Evolutionary conservation across 768 basidiomycete genomes (phyloP).

Genomic region (Pleurotus pulmonarius): DNA sequence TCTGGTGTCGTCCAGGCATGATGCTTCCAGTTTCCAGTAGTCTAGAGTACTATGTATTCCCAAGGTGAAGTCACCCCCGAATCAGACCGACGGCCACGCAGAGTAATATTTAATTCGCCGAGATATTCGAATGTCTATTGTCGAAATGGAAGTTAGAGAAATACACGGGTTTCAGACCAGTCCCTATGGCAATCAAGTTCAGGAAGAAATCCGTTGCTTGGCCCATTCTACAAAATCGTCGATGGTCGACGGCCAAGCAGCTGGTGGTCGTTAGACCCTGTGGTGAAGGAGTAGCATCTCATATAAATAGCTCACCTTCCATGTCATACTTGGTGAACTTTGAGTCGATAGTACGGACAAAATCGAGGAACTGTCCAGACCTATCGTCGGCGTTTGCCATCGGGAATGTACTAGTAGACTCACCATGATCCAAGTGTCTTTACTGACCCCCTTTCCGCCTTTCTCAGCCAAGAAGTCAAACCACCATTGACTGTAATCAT

Average conservation of each 20-base stretch:
- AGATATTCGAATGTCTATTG: too few relatives aligned
- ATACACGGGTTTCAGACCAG: too few relatives aligned
- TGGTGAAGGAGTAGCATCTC: background rate
- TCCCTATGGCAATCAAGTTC: background rate
- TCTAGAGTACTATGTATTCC: background rate
- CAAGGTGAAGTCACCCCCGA: background rate
- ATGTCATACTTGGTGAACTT: slow-evolving; percentile 70
- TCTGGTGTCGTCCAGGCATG: background rate
- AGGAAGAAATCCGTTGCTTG: slow-evolving; percentile 17
- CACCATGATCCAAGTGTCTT: slow-evolving; percentile 89
- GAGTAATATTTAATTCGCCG: too few relatives aligned
- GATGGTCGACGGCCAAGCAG: slow-evolving; percentile 66
- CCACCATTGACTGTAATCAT: slow-evolving; percentile 68
- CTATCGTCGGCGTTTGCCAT: too few relatives aligned
- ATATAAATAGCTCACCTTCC: slow-evolving; percentile 49
- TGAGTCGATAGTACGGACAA: slow-evolving; percentile 70
- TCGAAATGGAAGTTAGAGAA: too few relatives aligned
- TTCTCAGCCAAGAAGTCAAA: slow-evolving; percentile 68
- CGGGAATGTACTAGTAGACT: slow-evolving; percentile 17
- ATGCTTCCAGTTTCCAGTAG: background rate
- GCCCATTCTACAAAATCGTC: slow-evolving; percentile 63
- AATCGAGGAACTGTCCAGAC: slow-evolving; percentile 64
- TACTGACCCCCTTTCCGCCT: slow-evolving; percentile 75
- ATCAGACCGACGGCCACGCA: background rate
- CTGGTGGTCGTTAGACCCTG: slow-evolving; percentile 26